Evolutionary conservation across 2,329 filamentous ascomycete species (phyloP).

Genomic region (Trichocomaceae sp.): DNA sequence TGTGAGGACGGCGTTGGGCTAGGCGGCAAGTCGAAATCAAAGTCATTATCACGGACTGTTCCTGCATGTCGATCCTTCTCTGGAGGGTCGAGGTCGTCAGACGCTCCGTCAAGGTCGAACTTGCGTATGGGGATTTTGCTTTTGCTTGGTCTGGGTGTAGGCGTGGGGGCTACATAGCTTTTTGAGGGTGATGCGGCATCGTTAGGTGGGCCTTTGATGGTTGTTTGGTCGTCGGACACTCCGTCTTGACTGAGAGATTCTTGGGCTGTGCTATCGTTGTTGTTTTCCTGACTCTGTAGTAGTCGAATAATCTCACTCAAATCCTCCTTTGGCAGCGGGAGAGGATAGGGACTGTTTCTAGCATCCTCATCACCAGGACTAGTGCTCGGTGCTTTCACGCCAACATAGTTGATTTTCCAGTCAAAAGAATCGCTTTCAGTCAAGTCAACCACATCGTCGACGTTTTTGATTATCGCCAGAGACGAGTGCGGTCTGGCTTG

Average conservation of each 20-base stretch:
- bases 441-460: background rate
- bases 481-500: background rate
- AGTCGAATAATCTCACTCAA: background rate
- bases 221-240: background rate
- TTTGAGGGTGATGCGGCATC: background rate
- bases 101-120: background rate
- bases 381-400: background rate
- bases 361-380: too few relatives aligned
- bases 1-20: constrained; percentile 19
- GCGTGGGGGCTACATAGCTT: background rate
- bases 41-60: background rate
- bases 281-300: background rate
- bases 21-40: constrained; percentile 12
- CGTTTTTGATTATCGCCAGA: constrained; percentile 16
- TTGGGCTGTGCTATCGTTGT: background rate
- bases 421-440: background rate
- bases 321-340: background rate
- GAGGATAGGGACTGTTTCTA: too few relatives aligned
- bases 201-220: background rate
- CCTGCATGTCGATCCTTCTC: background rate
- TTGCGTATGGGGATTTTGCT: constrained; percentile 4
- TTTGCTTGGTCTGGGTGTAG: too few relatives aligned
- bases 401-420: background rate
- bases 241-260: background rate
- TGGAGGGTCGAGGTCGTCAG: background rate